Conservation (phyloP, 768 basidiomycete species). For the Kwoniella mangroviensis region DNA sequence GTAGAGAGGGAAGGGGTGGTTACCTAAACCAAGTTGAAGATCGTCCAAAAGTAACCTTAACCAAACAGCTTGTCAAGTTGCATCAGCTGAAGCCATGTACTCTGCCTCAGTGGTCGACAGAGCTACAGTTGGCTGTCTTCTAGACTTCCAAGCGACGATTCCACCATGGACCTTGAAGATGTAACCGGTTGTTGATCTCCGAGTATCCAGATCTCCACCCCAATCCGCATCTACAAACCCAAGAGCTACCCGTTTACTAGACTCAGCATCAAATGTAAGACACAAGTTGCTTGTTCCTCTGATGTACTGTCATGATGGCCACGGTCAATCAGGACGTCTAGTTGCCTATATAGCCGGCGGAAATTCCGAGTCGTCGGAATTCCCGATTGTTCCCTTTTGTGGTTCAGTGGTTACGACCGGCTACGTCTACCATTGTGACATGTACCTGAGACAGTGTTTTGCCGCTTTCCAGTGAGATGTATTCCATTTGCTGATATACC, state of each 20-base stretch:
- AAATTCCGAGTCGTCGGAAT: no score
- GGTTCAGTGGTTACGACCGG: no score
- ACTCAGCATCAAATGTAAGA: conserved; percentile 23
- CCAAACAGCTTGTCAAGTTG: conserved; percentile 59
- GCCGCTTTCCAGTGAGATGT: conserved; percentile 33
- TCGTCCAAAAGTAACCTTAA: conserved; percentile 32
- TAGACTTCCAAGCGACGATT: conserved; percentile 58
- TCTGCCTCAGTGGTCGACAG: conserved; percentile 61
- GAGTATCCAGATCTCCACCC: conserved; percentile 47
- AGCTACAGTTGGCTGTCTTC: conserved; percentile 58
- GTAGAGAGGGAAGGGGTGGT: conserved; percentile 7
- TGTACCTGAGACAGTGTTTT: conserved; percentile 38
- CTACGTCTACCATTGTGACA: no score
- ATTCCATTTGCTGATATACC: conserved; percentile 25
- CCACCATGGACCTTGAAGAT: conserved; percentile 56
- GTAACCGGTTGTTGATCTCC: conserved; percentile 58
- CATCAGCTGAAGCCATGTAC: conserved; percentile 60
- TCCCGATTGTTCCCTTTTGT: no score
- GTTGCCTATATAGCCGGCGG: no score
- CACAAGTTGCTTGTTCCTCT: conserved; percentile 29
- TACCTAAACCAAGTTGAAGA: conserved; percentile 14
- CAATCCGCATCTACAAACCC: conserved; percentile 53
- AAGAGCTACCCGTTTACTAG: conserved; percentile 50
- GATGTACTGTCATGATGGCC: no score
- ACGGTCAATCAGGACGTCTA: no score